A percentile compares a stretch with the other conserved stretches of the same genome.
Evolutionary conservation across 2,329 filamentous ascomycete species (phyloP).

Genomic region (Fusarium poae): DNA sequence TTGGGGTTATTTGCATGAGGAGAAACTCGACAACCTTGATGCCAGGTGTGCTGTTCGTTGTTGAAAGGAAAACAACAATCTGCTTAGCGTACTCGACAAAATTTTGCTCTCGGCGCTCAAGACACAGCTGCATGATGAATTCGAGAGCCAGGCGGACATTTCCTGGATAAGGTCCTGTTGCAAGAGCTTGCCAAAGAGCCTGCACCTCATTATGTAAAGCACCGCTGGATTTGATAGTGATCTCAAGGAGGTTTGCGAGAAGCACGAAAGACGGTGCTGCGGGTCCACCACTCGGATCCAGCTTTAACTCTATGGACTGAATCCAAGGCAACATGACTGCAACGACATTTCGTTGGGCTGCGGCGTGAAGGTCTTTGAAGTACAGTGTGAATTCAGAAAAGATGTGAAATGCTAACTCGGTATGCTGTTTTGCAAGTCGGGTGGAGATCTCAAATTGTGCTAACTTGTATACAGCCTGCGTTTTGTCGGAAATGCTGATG

Average conservation of each 20-base stretch:
- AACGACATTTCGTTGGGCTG: constrained; percentile 91
- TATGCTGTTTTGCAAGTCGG: constrained; percentile 86
- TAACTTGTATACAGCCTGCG: constrained; percentile 96
- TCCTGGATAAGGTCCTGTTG: constrained; percentile 89
- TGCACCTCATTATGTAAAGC: constrained; percentile 96
- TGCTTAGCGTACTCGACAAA: constrained; percentile 99
- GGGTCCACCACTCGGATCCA: constrained; percentile 91
- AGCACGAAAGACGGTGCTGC: constrained; percentile 95
- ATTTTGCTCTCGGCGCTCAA: constrained; percentile 95
- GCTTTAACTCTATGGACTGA: constrained; percentile 89
- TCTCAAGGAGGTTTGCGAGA: constrained; percentile 93
- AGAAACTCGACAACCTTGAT: constrained; percentile 95
- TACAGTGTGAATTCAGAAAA: constrained; percentile 96
- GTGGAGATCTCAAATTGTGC: constrained; percentile 98
- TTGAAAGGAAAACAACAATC: constrained; percentile 95
- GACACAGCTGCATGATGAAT: constrained; percentile 93
- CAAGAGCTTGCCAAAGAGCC: constrained; percentile 95
- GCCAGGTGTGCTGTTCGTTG: constrained; percentile 78
- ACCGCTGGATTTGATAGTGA: constrained; percentile 91
- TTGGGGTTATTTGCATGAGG: constrained; percentile 89
- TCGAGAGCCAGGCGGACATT: constrained; percentile 96
- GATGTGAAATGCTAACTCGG: constrained; percentile 89
- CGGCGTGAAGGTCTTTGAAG: constrained; percentile 87
- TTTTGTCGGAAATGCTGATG: constrained; percentile 98
- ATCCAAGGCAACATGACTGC: constrained; percentile 97